These are phyloP conservation scores for Termitomyces sp. DNA, from an alignment of 768 basidiomycete species.

Conservation along the genomic window DNA sequence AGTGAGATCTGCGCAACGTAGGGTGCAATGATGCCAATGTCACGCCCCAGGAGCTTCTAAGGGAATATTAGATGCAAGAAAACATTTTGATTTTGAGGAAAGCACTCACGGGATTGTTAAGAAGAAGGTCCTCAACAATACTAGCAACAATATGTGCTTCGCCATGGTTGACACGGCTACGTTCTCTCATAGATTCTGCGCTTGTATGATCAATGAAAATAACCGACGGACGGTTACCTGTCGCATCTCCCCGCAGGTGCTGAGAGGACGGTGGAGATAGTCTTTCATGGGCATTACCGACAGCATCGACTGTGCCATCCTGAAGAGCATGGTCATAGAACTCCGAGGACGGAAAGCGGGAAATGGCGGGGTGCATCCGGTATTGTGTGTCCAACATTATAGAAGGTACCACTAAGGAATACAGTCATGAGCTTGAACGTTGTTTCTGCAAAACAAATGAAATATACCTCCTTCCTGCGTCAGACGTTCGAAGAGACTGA, in stretches of 20 bases:
- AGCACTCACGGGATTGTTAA: slow-evolving; percentile 61
- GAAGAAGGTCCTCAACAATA: slow-evolving; percentile 77
- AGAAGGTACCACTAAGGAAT: slow-evolving; percentile 64
- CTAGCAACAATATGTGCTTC: slow-evolving; percentile 78
- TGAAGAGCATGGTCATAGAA: slow-evolving; percentile 71
- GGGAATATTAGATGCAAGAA: slow-evolving; percentile 1
- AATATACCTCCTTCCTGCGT: slow-evolving; percentile 75
- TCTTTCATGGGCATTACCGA: slow-evolving; percentile 40
- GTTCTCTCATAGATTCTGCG: slow-evolving; percentile 59
- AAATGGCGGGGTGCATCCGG: slow-evolving; percentile 91
- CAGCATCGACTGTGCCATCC: slow-evolving; percentile 68
- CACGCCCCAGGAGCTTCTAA: slow-evolving; percentile 57
- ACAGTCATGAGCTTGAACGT: not conserved
- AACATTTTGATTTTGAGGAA: slow-evolving; percentile 8
- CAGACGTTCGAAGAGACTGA: slow-evolving; percentile 85
- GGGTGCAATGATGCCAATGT: slow-evolving; percentile 92
- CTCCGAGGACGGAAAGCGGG: slow-evolving; percentile 77
- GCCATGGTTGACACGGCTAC: slow-evolving; percentile 70
- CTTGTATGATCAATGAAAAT: slow-evolving; percentile 81
- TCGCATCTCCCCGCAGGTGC: slow-evolving; percentile 36
- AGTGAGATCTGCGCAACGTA: slow-evolving; percentile 84
- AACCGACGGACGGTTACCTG: slow-evolving; percentile 51
- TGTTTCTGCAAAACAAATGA: not conserved
- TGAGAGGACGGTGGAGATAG: slow-evolving; percentile 61
- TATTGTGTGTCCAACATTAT: slow-evolving; percentile 95